These are phyloP conservation scores for Filosporella fistucella DNA, from an alignment of 495 filamentous ascomycete species.

Conservation along the genomic window DNA sequence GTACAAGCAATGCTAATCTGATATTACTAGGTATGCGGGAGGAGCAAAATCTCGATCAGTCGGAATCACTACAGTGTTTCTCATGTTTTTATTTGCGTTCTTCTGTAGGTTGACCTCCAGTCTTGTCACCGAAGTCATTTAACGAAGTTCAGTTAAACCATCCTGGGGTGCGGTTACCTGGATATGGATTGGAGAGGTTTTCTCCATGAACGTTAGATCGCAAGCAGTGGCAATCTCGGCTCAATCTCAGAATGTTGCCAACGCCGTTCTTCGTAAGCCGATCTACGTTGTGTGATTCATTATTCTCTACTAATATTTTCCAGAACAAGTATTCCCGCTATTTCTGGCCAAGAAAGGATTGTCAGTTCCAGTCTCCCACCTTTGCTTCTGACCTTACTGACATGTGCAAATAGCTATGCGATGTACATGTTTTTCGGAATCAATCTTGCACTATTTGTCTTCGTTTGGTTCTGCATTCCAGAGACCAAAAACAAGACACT, in stretches of 20 bases:
- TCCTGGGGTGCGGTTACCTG: slow-evolving; percentile 64
- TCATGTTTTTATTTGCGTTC: no score
- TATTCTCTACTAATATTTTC: slow-evolving; percentile 38
- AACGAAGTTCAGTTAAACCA: no score
- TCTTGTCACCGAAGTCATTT: no score
- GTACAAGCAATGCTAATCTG: no score
- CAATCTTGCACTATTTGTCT: slow-evolving; percentile 59
- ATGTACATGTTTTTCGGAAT: slow-evolving; percentile 60
- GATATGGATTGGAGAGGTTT: slow-evolving; percentile 66
- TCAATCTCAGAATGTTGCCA: slow-evolving; percentile 4
- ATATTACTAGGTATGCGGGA: no score
- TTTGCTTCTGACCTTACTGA: not conserved
- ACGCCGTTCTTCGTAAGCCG: no score
- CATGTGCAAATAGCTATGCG: not conserved
- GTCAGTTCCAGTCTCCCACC: slow-evolving; percentile 8
- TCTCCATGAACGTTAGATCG: slow-evolving; percentile 63
- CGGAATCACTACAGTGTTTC: no score
- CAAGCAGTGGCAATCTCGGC: slow-evolving; percentile 65
- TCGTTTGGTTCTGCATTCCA: slow-evolving; percentile 68
- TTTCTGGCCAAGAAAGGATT: slow-evolving; percentile 55
- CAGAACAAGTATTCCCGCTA: slow-evolving; percentile 65
- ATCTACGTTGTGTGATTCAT: no score
- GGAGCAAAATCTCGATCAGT: no score
- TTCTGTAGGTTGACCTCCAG: no score
- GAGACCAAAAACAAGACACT: slow-evolving; percentile 64